phyloP scores from a whole-genome alignment of 306 rosid genomes.

The Canavalia gladiata region DNA sequence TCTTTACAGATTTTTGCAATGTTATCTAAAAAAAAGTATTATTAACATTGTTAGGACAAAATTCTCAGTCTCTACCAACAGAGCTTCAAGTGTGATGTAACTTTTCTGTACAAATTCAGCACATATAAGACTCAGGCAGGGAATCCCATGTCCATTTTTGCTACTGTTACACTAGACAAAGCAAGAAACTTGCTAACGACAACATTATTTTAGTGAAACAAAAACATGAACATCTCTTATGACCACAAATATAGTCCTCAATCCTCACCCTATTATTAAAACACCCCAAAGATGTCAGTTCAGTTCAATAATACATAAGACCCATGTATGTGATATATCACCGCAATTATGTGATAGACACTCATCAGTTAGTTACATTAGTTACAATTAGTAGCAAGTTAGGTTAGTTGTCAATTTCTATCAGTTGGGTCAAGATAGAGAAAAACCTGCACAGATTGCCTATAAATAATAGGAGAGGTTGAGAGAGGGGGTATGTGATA shows the following conservation, averaged over 20 bases:
- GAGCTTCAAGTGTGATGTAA: neutral
- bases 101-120: slow-evolving; percentile 1
- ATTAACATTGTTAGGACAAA: slow-evolving; percentile 1
- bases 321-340: neutral
- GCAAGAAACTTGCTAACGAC: neutral
- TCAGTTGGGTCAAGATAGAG: no score
- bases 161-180: neutral
- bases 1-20: neutral
- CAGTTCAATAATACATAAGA: neutral
- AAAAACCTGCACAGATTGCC: no score
- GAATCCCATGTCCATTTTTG: slow-evolving; percentile 6
- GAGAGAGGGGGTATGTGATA: no score
- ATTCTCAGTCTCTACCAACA: neutral
- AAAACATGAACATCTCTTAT: neutral
- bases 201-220: neutral
- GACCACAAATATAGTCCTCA: slow-evolving; percentile 3
- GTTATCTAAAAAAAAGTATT: neutral
- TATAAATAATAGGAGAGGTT: no score
- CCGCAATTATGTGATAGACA: neutral
- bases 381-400: no score
- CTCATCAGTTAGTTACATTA: no score
- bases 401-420: no score
- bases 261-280: neutral
- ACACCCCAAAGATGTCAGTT: neutral
- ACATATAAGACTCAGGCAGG: neutral